phyloP scores from a whole-genome alignment of 2,329 filamentous ascomycete genomes.

The Colletotrichum orbiculare region DNA sequence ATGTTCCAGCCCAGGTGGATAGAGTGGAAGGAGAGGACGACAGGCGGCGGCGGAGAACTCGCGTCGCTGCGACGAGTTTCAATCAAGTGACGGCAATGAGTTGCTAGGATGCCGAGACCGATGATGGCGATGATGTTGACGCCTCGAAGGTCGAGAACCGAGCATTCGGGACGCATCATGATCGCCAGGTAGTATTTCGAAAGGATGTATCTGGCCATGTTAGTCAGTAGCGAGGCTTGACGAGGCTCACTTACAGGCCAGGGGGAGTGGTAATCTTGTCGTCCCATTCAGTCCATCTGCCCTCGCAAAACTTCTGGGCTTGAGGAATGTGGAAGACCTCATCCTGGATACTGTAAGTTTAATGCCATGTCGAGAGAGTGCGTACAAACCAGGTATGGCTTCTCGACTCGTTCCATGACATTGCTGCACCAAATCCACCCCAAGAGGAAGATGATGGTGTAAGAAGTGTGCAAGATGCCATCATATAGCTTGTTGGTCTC shows the following conservation, averaged over 20 bases:
- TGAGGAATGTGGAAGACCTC: conserved; percentile 92
- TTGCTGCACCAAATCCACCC: conserved; percentile 51
- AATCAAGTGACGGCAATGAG: conserved; percentile 63
- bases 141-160: conserved; percentile 56
- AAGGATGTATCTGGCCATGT: conserved; percentile 55
- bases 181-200: conserved; percentile 49
- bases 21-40: conserved; percentile 51
- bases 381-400: conserved; percentile 63
- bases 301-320: conserved; percentile 85
- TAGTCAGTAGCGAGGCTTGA: background rate
- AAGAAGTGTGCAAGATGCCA: conserved; percentile 31
- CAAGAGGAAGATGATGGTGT: conserved; percentile 41
- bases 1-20: conserved; percentile 80
- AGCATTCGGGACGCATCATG: conserved; percentile 45
- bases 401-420: conserved; percentile 55
- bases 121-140: conserved; percentile 60
- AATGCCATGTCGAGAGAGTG: rapidly evolving
- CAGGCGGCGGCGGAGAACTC: conserved; percentile 26
- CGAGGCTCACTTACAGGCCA: conserved; percentile 69
- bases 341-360: conserved; percentile 63
- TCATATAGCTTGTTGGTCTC: conserved; percentile 32
- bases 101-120: conserved; percentile 56
- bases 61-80: conserved; percentile 51
- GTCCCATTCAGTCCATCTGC: conserved; percentile 84
- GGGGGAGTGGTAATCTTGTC: conserved; percentile 98